Evolutionary conservation across 23 red algal species (phyloP), one percentile per base, ranked within the genome.

Genomic region (Cyanidioschyzon merolae): DNA sequence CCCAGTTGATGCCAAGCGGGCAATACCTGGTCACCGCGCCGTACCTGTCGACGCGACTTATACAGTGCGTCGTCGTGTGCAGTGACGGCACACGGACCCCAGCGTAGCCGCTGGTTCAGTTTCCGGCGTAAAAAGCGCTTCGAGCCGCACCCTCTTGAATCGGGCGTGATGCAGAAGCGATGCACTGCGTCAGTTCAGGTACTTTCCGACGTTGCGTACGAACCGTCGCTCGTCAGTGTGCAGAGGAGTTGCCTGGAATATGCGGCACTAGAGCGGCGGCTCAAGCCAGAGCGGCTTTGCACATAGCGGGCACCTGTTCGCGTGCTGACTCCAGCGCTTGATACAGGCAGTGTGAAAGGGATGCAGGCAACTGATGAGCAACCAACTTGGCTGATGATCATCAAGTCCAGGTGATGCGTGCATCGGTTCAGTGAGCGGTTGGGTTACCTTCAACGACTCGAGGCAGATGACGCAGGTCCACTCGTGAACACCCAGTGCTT

Each of bases 241-340:
- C n/a, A n/a, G n/a, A n/a, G n/a, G n/a, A n/a, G n/a, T n/a, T n/a
- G n/a, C n/a, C n/a, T n/a, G n/a, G n/a, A n/a, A n/a, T n/a, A n/a
- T n/a, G n/a, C n/a, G n/a, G n/a, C n/a, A n/a, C n/a, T n/a, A n/a
- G n/a, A n/a, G n/a, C n/a, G 45, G 45, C 45, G 12, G 21, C 45
- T 54, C 45, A 54, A 54, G 21, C 45, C 45, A 54, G 21, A 71
- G 63, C n/a, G 63, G 63, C 21, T 15, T 12, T 25, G 63, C 63
- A 32, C 63, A 71, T 3, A 71, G 63, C 29, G 63, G 63, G 29
- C 63, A 71, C 12, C 63, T 7, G 63, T 71, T 71, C 7, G 63
- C 63, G n/a, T 32, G 7, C 7, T 7, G n/a, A 35, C n/a, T 35
- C 63, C 63, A 71, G 63, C 32, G 63, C 3, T 17, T 7, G 30